Evolutionary conservation across 1,139 yeast genomes (phyloP), one percentile per base, ranked within the genome.

Genomic region (Spathaspora sp.): DNA sequence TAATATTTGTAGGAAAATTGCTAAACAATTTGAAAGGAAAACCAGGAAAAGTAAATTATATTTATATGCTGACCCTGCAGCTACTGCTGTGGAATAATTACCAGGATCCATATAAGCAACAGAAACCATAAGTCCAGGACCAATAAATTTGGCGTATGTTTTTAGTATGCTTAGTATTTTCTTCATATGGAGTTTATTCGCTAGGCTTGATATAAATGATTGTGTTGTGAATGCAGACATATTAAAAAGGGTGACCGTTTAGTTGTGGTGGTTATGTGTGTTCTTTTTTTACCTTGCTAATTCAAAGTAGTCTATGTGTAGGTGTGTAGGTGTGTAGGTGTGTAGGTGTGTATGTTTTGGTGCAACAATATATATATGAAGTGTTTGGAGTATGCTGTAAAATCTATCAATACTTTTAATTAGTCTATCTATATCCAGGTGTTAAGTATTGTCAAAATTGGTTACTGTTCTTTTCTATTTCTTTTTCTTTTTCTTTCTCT

Each of bases 51-150:
- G 69, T 47, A 93, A 74, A 56, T 87, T 84, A 67, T 89, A 93
- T 62, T 87, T 83, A 65, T 85, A 91, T 43, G 86, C 84, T 13
- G 96, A 90, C 46, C 97, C 97, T 18, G 95, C 95, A 5, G 97
- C 86, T 26, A 93, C 97, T 34, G 95, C 93, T 2, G 98, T 89
- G 27, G 97, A 86, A 67, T 91, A 93, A 67, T 93, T 93, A 1
- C 99, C 99, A 1, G 99, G 98, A 60, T 93, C 99, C 87, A 93
- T 89, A 61, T 91, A 93, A 0, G 98, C 96, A 44, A 93, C 98
- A 18, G 95, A 82, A 25, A 93, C 95, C 93, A 91, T 84, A 42
- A 91, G 76, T 0, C 98, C 98, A 0, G 97, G 97, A 1, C 98
- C 97, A 3, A 90, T 70, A 64, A 90, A 90, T 54, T 76, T 70